phyloP scores from a whole-genome alignment of 129 eudicot genomes.

The Silybum marianum region DNA sequence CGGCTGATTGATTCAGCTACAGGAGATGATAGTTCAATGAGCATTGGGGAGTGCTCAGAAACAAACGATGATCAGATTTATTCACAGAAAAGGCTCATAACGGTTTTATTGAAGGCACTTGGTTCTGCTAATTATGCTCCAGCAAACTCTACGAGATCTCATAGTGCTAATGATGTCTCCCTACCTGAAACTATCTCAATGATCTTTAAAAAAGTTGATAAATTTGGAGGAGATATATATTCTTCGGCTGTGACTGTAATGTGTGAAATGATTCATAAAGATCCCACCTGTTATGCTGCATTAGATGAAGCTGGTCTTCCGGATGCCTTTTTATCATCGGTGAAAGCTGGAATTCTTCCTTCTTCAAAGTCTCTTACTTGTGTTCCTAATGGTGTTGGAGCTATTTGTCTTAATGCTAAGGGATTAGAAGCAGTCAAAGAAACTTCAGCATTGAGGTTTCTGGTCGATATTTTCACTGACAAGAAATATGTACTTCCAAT shows the following conservation, averaged over 20 bases:
- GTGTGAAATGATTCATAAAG: constrained; percentile 98
- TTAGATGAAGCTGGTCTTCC: constrained; percentile 95
- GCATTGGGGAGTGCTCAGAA: constrained; percentile 49
- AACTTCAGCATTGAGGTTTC: constrained; percentile 70
- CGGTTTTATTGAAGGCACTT: constrained; percentile 86
- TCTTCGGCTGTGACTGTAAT: constrained; percentile 91
- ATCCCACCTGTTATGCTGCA: constrained; percentile 83
- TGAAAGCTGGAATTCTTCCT: constrained; percentile 71
- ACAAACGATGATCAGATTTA: constrained; percentile 48
- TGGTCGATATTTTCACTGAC: constrained; percentile 72
- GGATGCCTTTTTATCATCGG: constrained; percentile 68
- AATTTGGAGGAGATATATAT: constrained; percentile 91
- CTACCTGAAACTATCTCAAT: constrained; percentile 64
- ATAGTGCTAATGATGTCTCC: constrained; percentile 66
- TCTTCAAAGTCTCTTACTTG: constrained; percentile 90
- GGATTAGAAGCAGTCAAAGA: constrained; percentile 89
- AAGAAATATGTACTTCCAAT: constrained; percentile 75
- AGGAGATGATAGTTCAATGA: constrained; percentile 50
- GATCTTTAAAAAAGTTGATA: constrained; percentile 68
- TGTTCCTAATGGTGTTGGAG: constrained; percentile 92
- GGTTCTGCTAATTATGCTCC: constrained; percentile 94
- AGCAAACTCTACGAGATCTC: constrained; percentile 68
- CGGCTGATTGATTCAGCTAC: constrained; percentile 60
- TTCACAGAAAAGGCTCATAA: constrained; percentile 75
- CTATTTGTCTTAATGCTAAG: constrained; percentile 88